phyloP scores from a whole-genome alignment of 2,329 filamentous ascomycete genomes.

The Parastagonospora nodorum region DNA sequence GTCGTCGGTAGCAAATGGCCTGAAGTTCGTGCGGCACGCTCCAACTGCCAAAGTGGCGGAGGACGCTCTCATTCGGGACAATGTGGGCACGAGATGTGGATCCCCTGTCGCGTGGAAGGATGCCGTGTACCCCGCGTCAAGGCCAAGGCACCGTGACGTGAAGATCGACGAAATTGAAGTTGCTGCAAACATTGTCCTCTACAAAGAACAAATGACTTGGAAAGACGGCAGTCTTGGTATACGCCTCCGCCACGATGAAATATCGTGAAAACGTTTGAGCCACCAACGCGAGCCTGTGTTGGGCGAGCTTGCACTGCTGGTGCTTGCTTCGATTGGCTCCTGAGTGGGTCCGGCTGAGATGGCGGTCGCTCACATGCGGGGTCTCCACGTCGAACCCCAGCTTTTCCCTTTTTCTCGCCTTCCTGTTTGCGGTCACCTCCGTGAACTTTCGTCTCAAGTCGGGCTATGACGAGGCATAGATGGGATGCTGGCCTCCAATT shows the following conservation, averaged over 20 bases:
- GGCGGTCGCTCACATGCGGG: constrained; percentile 26
- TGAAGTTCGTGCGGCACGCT: background rate
- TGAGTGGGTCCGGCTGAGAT: constrained; percentile 16
- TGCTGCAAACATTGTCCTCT: constrained; percentile 2
- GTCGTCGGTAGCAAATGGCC: constrained; percentile 1
- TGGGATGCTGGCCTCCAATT: constrained; percentile 12
- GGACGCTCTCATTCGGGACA: constrained; percentile 5
- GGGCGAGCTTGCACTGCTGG: constrained; percentile 5
- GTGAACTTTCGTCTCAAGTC: constrained; percentile 5
- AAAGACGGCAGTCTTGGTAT: constrained; percentile 6
- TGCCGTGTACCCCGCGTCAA: constrained; percentile 6
- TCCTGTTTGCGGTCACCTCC: constrained; percentile 11
- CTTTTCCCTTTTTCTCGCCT: constrained; percentile 21
- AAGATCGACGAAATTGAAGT: constrained; percentile 5
- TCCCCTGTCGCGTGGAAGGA: background rate
- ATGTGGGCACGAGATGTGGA: constrained; percentile 1
- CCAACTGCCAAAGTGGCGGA: constrained; percentile 2
- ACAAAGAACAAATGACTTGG: constrained; percentile 11
- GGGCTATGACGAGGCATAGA: constrained; percentile 4
- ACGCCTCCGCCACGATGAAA: constrained; percentile 9
- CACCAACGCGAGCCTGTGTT: background rate
- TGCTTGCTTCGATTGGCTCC: constrained; percentile 17
- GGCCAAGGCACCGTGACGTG: constrained; percentile 8
- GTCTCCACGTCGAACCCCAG: constrained; percentile 35
- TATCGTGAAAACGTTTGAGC: constrained; percentile 10